Evolutionary conservation across 768 basidiomycete genomes (phyloP).

Genomic region (Floccularia luteovirens): DNA sequence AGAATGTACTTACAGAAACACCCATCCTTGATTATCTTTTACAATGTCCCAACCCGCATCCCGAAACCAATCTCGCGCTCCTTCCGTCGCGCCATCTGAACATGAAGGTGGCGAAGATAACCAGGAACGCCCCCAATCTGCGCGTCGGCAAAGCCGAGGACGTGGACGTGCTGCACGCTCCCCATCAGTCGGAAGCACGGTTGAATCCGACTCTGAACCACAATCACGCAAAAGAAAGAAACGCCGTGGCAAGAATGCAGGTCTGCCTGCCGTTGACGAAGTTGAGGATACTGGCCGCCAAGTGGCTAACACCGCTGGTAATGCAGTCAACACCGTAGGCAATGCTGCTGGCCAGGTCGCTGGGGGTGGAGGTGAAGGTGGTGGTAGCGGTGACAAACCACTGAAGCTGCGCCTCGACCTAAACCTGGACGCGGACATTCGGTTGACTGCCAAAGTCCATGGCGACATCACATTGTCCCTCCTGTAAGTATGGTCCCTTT

Average conservation of each 20-base stretch:
- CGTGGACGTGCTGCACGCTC: slow-evolving; percentile 10
- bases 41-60: slow-evolving; percentile 6
- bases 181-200: slow-evolving; percentile 4
- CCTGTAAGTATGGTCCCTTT: slow-evolving; percentile 13
- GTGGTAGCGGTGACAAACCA: slow-evolving; percentile 9
- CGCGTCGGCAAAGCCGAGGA: slow-evolving; percentile 5
- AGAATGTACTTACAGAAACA: too few species aligned
- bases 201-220: slow-evolving; percentile 2
- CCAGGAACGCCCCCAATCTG: slow-evolving; percentile 4
- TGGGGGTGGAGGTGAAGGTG: slow-evolving; percentile 6
- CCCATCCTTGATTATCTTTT: too few species aligned
- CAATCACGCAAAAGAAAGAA: slow-evolving; percentile 3
- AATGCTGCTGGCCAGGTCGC: slow-evolving; percentile 4
- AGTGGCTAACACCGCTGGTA: slow-evolving; percentile 9
- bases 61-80: slow-evolving; percentile 3
- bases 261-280: slow-evolving; percentile 13
- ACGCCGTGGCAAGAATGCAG: slow-evolving; percentile 9
- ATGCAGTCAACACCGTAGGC: slow-evolving; percentile 6
- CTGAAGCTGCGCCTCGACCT: slow-evolving; percentile 23
- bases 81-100: slow-evolving; percentile 1
- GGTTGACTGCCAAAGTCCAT: slow-evolving; percentile 23
- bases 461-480: slow-evolving; percentile 24
- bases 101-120: background rate
- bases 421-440: slow-evolving; percentile 24
- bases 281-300: slow-evolving; percentile 8